Base-by-base conservation (phyloP, 2,329 filamentous ascomycete species). In the Fusarium continuum region DNA sequence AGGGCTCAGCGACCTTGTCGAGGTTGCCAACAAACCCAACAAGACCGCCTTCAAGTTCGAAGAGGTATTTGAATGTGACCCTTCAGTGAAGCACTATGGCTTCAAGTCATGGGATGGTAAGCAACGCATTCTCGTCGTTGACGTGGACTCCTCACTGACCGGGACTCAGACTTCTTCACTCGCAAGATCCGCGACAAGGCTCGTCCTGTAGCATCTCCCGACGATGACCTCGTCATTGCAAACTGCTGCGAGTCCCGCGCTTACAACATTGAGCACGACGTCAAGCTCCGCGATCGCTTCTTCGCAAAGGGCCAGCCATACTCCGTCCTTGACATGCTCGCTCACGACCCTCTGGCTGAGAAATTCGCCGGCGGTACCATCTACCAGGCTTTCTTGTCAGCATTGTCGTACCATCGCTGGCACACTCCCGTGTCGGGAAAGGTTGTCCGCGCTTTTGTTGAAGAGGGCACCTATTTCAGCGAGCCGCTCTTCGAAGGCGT, bases 301-400 rank as follows among this genome's bases (percentile, higher is more conserved):
- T 91, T 87, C 83, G 79, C 87, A 69, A 92, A 91, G 72, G 83
- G 81, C 8, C 87, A 91, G 73, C 87, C 87, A 0, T 91, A 91
- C 75, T 89, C 86, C 0, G 73, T 89, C 16, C 65, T 78, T 3
- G 84, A 90, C 70, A 90, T 90, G 85, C 78, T 91, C 4, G 82
- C 78, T 0, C 76, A 85, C 65, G 85, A 89, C 64, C 69, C 78
- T 0, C 72, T 85, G 1, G 77, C 85, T 0, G 65, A 77, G 8
- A 69, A 84, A 2, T 91, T 91, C 64, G 81, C 78, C 1, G 85
- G 84, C 6, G 89, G 85, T 2, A 90, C 86, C 0, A 78, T 91
- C 23, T 91, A 91, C 73, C 89, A 92, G 69, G 89, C 88, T 0
- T 91, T 90, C 70, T 76, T 92, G 4, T 87, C 82, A 8, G 85